phyloP scores from a whole-genome alignment of 2,329 filamentous ascomycete genomes.

The Coniella lustricola region DNA sequence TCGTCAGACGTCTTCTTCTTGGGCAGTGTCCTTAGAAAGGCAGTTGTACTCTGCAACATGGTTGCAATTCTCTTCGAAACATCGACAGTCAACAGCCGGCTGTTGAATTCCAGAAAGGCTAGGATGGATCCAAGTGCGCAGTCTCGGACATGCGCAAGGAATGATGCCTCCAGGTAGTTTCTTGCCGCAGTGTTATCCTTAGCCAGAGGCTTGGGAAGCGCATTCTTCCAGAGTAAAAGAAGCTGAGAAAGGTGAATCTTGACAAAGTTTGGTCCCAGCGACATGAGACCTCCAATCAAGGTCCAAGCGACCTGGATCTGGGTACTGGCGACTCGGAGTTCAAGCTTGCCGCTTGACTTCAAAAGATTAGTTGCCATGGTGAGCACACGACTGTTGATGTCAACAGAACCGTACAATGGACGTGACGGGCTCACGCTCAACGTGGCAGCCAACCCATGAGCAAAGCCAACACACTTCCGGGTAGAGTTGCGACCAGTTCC shows the following conservation, averaged over 20 bases:
- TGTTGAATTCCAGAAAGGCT: constrained; percentile 90
- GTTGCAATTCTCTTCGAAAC: constrained; percentile 86
- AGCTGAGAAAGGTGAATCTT: constrained; percentile 96
- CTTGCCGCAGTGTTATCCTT: constrained; percentile 84
- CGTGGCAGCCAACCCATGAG: constrained; percentile 83
- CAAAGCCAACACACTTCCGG: constrained; percentile 79
- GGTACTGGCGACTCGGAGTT: constrained; percentile 82
- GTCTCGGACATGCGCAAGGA: constrained; percentile 88
- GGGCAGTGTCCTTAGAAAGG: constrained; percentile 80
- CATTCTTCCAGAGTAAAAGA: constrained; percentile 93
- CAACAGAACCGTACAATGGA: constrained; percentile 88
- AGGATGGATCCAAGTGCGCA: constrained; percentile 88
- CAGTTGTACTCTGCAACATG: constrained; percentile 92
- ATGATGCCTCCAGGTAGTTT: constrained; percentile 81
- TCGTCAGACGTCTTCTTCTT: constrained; percentile 82
- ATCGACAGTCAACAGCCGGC: constrained; percentile 82
- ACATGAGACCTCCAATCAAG: constrained; percentile 92
- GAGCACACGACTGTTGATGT: constrained; percentile 87
- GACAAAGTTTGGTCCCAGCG: constrained; percentile 92
- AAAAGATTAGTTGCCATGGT: constrained; percentile 86
- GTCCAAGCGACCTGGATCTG: constrained; percentile 99
- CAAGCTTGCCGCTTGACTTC: constrained; percentile 86
- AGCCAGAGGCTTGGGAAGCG: constrained; percentile 85
- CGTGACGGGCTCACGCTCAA: constrained; percentile 83
- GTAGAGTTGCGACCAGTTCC: constrained; percentile 69